These are phyloP conservation scores for Nematocida major DNA, from an alignment of 371 early-diverging fungal genomes.

Conservation along the genomic window DNA sequence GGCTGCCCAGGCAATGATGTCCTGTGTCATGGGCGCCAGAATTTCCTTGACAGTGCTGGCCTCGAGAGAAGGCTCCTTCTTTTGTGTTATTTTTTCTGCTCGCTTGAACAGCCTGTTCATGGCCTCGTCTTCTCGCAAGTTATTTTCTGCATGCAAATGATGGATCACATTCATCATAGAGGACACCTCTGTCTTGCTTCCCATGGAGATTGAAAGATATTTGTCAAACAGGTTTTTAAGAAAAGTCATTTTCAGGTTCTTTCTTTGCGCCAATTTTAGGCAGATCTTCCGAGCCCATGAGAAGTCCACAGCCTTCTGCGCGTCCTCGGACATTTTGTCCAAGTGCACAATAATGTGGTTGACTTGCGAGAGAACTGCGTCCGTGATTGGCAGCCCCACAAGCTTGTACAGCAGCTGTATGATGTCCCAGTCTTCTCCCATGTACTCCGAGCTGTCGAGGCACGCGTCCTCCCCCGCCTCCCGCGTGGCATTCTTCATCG, in stretches of 20 bases:
- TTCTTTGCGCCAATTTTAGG: neutral
- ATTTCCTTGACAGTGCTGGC: neutral
- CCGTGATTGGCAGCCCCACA: constrained; percentile 9
- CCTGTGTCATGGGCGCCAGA: neutral
- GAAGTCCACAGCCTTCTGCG: neutral
- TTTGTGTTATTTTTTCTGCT: neutral
- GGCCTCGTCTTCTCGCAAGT: neutral
- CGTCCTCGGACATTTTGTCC: neutral
- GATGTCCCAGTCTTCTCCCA: neutral
- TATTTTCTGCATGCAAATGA: neutral
- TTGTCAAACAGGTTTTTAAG: constrained; percentile 18
- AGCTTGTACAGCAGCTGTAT: neutral
- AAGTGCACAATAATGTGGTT: constrained; percentile 17
- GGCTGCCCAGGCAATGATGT: constrained; percentile 11
- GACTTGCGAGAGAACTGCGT: constrained; percentile 28
- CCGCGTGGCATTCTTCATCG: neutral
- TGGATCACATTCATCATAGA: neutral
- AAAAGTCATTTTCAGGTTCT: constrained; percentile 24
- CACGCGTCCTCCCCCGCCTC: too few relatives aligned
- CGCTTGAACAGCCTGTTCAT: constrained; percentile 10
- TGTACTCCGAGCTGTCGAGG: neutral
- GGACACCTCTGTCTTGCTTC: neutral
- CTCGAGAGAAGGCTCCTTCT: neutral
- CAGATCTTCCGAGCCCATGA: constrained; percentile 4
- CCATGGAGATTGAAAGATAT: neutral